A percentile compares a stretch with the other conserved stretches of the same genome.
Conservation (phyloP, 2,329 filamentous ascomycete species). For the Emergomyces pasteurianus region DNA sequence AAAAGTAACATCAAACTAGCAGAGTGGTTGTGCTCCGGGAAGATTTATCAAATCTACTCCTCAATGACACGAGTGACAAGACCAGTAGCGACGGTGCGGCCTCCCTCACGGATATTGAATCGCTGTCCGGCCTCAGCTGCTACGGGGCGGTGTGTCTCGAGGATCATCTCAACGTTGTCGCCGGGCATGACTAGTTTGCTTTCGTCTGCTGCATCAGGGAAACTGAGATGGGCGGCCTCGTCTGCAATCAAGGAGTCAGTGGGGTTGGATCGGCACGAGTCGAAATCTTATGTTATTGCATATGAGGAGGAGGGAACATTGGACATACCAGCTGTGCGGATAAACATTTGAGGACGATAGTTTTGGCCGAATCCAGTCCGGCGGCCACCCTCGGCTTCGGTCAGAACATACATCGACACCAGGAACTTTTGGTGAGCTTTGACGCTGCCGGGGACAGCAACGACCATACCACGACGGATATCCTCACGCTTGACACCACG, state of each 20-base stretch:
- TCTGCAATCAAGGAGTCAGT: conserved; percentile 27
- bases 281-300: not conserved
- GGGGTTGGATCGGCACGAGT: not conserved
- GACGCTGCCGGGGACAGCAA: conserved; percentile 68
- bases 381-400: conserved; percentile 94
- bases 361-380: conserved; percentile 92
- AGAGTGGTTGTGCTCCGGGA: not conserved
- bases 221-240: conserved; percentile 63
- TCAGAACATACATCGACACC: conserved; percentile 90
- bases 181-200: conserved; percentile 90
- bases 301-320: conserved; percentile 2
- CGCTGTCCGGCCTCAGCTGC: conserved; percentile 86
- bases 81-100: conserved; percentile 75
- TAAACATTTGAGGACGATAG: conserved; percentile 93
- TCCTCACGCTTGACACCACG: conserved; percentile 95
- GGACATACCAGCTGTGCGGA: conserved; percentile 78
- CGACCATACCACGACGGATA: conserved; percentile 85
- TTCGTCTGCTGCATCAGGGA: conserved; percentile 66
- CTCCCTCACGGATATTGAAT: conserved; percentile 97
- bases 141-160: conserved; percentile 71
- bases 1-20: conserved; percentile 1
- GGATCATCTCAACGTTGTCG: conserved; percentile 97
- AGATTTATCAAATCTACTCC: conserved; percentile 23
- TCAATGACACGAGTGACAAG: conserved; percentile 61
- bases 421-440: conserved; percentile 89